These are phyloP conservation scores for Colletotrichum sublineola DNA, from an alignment of 2,329 filamentous ascomycete genomes.

Conservation along the genomic window DNA sequence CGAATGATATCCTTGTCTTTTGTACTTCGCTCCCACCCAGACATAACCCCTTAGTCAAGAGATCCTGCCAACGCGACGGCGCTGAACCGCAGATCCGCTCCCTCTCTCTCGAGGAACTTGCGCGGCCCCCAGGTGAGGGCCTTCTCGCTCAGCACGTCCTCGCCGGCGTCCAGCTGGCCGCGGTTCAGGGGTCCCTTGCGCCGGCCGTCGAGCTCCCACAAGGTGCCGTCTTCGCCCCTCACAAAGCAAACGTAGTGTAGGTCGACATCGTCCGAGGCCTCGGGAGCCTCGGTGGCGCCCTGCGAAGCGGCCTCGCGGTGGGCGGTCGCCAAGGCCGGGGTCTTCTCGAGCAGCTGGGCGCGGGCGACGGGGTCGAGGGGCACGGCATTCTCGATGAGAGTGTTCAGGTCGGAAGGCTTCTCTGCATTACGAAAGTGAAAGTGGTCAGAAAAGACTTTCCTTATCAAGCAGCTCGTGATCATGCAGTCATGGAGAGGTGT, in stretches of 20 bases:
- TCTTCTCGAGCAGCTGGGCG: conserved; percentile 82
- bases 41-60: conserved; percentile 55
- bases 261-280: conserved; percentile 85
- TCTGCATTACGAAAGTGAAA: conserved; percentile 49
- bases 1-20: neutral
- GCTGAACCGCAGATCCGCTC: conserved; percentile 70
- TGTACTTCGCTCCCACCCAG: neutral
- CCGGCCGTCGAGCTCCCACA: conserved; percentile 73
- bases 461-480: neutral
- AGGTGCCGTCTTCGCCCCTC: conserved; percentile 74
- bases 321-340: conserved; percentile 79
- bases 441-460: neutral
- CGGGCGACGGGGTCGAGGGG: conserved; percentile 76
- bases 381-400: conserved; percentile 77
- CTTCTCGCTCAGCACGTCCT: conserved; percentile 81
- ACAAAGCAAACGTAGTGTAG: conserved; percentile 97
- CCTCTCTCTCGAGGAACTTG: conserved; percentile 69
- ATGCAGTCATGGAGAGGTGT: neutral
- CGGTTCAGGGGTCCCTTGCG: conserved; percentile 69
- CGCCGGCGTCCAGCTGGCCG: conserved; percentile 68
- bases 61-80: conserved; percentile 68
- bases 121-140: conserved; percentile 78
- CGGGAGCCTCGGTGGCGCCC: conserved; percentile 84
- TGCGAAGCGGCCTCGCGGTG: conserved; percentile 82
- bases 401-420: conserved; percentile 68